A percentile compares a stretch with the other conserved stretches of the same genome.
Evolutionary conservation across 140 eudicot species (phyloP).

Genomic region (Stevia rebaudiana): DNA sequence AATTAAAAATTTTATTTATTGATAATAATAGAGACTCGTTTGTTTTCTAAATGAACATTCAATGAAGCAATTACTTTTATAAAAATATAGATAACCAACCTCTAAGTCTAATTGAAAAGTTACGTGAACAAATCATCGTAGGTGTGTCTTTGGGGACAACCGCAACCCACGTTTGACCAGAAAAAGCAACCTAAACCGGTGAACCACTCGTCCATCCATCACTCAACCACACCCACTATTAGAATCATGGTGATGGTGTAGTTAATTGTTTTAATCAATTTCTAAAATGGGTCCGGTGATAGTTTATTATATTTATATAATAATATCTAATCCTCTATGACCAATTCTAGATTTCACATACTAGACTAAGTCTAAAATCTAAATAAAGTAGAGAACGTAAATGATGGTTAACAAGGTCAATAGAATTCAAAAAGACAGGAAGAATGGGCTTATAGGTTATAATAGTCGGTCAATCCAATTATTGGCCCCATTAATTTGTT

Average conservation of each 20-base stretch:
- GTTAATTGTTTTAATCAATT: not conserved
- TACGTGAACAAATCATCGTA: no score
- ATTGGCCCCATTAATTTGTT: no score
- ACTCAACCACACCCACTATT: conserved; percentile 11
- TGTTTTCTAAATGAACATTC: not conserved
- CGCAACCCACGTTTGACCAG: conserved; percentile 19
- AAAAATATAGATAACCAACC: not conserved
- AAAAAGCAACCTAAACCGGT: conserved; percentile 15
- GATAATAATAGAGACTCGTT: not conserved
- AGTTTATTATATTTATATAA: not conserved
- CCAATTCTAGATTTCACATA: not conserved
- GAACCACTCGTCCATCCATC: not conserved
- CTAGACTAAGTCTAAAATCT: not conserved
- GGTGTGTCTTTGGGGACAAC: not conserved
- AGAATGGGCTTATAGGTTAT: not conserved
- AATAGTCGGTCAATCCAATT: no score
- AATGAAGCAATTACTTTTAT: not conserved
- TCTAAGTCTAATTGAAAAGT: not conserved
- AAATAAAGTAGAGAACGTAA: not conserved
- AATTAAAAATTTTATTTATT: no score
- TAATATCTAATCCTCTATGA: not conserved
- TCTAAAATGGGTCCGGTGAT: conserved; percentile 3
- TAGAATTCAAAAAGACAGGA: not conserved
- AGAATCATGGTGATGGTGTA: not conserved
- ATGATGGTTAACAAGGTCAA: not conserved